These are phyloP conservation scores for Colletotrichum sidae DNA, from an alignment of 2,329 filamentous ascomycete species.

Conservation along the genomic window DNA sequence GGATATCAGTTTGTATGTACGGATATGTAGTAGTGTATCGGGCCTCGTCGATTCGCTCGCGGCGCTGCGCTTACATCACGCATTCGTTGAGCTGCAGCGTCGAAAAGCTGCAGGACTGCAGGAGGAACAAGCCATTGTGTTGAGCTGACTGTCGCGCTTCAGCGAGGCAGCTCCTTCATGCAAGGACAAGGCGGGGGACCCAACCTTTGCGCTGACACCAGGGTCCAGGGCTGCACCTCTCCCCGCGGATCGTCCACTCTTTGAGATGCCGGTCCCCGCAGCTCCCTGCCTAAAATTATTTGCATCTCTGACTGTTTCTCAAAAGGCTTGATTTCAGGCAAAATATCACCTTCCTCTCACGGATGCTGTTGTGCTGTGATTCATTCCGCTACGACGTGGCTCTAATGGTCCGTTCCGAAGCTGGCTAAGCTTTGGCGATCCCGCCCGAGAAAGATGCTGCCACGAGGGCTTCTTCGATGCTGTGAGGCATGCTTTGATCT, in stretches of 20 bases:
- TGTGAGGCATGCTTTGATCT: too few relatives aligned
- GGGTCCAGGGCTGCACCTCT: constrained; percentile 19
- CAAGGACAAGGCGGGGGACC: constrained; percentile 22
- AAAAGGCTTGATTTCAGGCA: constrained; percentile 18
- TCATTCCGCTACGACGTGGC: constrained; percentile 12
- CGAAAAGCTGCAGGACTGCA: constrained; percentile 9
- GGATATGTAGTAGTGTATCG: not conserved
- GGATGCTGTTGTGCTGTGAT: constrained; percentile 6
- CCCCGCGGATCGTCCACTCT: constrained; percentile 15
- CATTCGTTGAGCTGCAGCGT: constrained; percentile 24
- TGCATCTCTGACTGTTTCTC: constrained; percentile 10
- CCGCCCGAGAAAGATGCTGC: constrained; percentile 10
- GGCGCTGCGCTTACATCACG: not conserved
- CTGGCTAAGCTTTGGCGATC: constrained; percentile 25
- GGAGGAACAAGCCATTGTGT: constrained; percentile 25
- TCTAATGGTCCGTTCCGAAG: constrained; percentile 24
- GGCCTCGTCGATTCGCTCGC: constrained; percentile 4
- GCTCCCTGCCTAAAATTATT: constrained; percentile 16
- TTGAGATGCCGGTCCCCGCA: constrained; percentile 14
- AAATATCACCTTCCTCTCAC: constrained; percentile 19
- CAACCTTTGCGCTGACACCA: constrained; percentile 9
- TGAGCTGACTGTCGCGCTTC: constrained; percentile 24
- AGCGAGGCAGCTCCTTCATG: constrained; percentile 21
- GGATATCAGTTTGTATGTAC: not conserved
- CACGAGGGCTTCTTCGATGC: not conserved